These are phyloP conservation scores for Chloris gayana DNA, from an alignment of 176 grass and related monocot species.

Conservation along the genomic window DNA sequence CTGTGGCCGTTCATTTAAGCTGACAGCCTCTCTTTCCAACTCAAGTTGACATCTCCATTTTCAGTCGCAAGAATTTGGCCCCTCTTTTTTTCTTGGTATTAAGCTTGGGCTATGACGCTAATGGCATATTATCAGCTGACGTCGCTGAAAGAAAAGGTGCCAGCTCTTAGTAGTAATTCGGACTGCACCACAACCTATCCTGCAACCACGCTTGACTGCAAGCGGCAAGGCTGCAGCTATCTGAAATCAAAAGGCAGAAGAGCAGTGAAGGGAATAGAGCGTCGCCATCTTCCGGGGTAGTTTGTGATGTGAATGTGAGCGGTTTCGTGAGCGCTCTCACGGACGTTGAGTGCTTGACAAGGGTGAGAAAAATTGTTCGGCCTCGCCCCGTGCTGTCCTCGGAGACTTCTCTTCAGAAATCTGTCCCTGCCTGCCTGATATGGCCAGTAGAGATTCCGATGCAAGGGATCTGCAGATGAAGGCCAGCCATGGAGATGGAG, in stretches of 20 bases:
- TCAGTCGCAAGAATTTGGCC: background rate
- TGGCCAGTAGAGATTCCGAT: background rate
- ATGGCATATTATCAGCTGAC: no score
- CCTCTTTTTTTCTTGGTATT: background rate
- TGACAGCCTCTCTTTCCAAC: background rate
- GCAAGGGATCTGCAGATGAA: background rate
- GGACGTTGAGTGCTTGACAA: background rate
- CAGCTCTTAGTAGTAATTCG: background rate
- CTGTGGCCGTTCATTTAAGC: background rate
- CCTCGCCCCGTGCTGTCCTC: background rate
- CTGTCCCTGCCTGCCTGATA: no score
- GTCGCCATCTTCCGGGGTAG: background rate
- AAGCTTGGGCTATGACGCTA: background rate
- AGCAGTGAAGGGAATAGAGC: background rate
- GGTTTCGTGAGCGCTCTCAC: background rate
- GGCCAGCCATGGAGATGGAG: background rate
- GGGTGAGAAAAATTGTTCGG: background rate
- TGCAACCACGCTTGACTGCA: background rate
- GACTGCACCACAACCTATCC: background rate
- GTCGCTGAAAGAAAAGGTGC: background rate
- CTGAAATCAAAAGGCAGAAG: background rate
- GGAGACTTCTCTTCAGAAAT: background rate
- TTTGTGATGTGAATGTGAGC: background rate
- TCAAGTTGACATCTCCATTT: background rate
- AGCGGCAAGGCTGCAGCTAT: background rate